These are phyloP conservation scores for Colletotrichum sp. DNA, from an alignment of 2,329 filamentous ascomycete genomes.

Conservation along the genomic window DNA sequence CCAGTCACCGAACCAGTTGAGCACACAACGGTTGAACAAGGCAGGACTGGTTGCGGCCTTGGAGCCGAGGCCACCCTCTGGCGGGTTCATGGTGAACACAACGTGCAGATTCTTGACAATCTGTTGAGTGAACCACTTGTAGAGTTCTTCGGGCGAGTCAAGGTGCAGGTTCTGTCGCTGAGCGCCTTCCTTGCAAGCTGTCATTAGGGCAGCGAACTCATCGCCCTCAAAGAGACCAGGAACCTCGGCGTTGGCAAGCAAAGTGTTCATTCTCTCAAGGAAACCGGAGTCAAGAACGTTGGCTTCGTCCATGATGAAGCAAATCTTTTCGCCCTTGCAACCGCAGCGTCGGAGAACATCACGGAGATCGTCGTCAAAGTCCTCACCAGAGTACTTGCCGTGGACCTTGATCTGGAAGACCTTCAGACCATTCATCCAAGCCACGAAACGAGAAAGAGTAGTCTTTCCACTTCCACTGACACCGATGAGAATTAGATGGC, in stretches of 20 bases:
- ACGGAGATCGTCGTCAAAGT: slow-evolving; percentile 97
- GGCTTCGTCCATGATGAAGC: slow-evolving; percentile 99
- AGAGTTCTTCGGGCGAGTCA: slow-evolving; percentile 98
- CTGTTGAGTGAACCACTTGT: slow-evolving; percentile 99
- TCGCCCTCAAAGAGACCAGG: slow-evolving; percentile 99
- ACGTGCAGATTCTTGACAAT: slow-evolving; percentile 99
- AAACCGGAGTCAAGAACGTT: slow-evolving; percentile 99
- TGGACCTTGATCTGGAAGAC: slow-evolving; percentile 99
- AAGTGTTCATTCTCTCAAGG: slow-evolving; percentile 98
- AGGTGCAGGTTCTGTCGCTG: slow-evolving; percentile 93
- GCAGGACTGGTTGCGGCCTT: slow-evolving; percentile 98
- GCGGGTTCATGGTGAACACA: slow-evolving; percentile 99
- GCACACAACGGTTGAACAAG: slow-evolving; percentile 98
- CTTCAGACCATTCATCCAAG: slow-evolving; percentile 99
- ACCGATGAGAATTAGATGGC: slow-evolving; percentile 97
- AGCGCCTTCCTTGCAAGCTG: slow-evolving; percentile 96
- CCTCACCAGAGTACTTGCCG: slow-evolving; percentile 95
- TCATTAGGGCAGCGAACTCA: slow-evolving; percentile 98
- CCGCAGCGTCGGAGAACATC: slow-evolving; percentile 92
- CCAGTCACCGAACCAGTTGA: slow-evolving; percentile 99
- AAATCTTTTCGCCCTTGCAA: slow-evolving; percentile 99
- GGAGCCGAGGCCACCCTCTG: slow-evolving; percentile 90
- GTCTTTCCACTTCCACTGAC: slow-evolving; percentile 99
- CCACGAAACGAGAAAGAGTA: slow-evolving; percentile 94
- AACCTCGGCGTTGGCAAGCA: slow-evolving; percentile 98